phyloP scores from a whole-genome alignment of 1,139 yeast species.

The Kluyveromyces sp. region DNA sequence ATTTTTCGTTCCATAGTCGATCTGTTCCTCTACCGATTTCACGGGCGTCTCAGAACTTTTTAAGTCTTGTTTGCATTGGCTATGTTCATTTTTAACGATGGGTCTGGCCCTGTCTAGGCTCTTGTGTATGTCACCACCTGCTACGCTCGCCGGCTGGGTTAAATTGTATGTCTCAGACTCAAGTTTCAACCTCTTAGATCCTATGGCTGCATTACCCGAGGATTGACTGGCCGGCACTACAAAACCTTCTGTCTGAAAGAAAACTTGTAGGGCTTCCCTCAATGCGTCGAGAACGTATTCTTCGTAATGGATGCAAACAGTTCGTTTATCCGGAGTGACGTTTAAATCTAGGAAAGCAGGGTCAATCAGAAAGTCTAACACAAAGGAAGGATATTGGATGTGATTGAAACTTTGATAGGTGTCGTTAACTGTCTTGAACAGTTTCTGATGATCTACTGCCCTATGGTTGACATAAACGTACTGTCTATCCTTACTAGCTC shows the following conservation, averaged over 20 bases:
- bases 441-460: slow-evolving; percentile 56
- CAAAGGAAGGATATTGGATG: slow-evolving; percentile 66
- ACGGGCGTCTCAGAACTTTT: no score
- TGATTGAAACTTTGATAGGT: slow-evolving; percentile 64
- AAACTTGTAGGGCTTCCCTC: slow-evolving; percentile 36
- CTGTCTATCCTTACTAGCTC: slow-evolving; percentile 70
- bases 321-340: slow-evolving; percentile 85
- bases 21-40: no score
- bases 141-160: neutral
- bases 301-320: slow-evolving; percentile 65
- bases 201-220: neutral
- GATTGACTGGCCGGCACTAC: slow-evolving; percentile 24
- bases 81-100: neutral
- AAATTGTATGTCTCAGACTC: slow-evolving; percentile 1
- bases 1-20: no score
- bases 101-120: neutral
- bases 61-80: neutral
- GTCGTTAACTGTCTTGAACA: slow-evolving; percentile 62
- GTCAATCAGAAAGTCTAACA: slow-evolving; percentile 52
- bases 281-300: slow-evolving; percentile 46
- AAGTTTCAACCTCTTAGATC: slow-evolving; percentile 9
- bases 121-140: neutral
- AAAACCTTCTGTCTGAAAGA: slow-evolving; percentile 43
- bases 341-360: slow-evolving; percentile 64
- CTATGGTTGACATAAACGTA: slow-evolving; percentile 64